phyloP scores from a whole-genome alignment of 1,139 yeast species.

The Geotrichum fermentans region DNA sequence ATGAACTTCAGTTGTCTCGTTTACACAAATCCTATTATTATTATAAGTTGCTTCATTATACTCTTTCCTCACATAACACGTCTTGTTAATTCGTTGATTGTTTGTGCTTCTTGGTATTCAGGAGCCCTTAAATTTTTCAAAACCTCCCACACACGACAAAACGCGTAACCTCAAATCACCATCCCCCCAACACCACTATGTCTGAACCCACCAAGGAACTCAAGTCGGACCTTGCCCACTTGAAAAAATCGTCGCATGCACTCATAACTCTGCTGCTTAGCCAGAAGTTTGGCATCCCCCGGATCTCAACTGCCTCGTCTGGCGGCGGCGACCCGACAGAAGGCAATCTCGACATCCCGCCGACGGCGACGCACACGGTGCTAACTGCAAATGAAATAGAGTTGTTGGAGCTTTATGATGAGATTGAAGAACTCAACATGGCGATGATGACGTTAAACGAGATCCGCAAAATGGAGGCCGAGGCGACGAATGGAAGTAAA shows the following conservation, averaged over 20 bases:
- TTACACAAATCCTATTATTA: background rate
- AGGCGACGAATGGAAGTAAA: background rate
- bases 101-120: too few relatives aligned
- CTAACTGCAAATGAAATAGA: constrained; percentile 7
- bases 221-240: background rate
- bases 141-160: too few relatives aligned
- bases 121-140: too few relatives aligned
- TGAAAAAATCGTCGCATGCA: constrained; percentile 4
- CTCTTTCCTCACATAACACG: too few relatives aligned
- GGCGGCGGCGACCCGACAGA: background rate
- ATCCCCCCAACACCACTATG: too few relatives aligned
- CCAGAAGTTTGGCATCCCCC: constrained; percentile 8
- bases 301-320: background rate
- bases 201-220: background rate
- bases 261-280: background rate
- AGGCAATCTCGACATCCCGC: background rate
- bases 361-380: background rate
- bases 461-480: background rate
- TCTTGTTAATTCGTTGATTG: too few relatives aligned
- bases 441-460: constrained; percentile 4
- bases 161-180: too few relatives aligned
- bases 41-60: background rate
- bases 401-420: constrained; percentile 5
- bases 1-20: too few relatives aligned
- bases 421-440: constrained; percentile 6